Percentiles rank a stretch among this genome's conserved stretches.
phyloP scores from a whole-genome alignment of 345 rosid species.

The Reutealis trisperma region DNA sequence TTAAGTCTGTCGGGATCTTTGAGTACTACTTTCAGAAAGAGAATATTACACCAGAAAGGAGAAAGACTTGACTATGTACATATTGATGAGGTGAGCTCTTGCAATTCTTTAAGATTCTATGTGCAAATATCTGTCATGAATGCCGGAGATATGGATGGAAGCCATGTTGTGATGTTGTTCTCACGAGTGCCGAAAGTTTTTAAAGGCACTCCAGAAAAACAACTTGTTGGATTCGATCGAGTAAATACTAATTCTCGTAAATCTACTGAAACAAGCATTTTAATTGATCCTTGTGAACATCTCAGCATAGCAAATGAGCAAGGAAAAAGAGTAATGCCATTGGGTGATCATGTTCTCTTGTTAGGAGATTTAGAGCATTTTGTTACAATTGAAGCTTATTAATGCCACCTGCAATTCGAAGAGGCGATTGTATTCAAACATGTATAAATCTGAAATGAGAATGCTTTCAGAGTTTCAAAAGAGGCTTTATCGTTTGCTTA shows the following conservation, averaged over 20 bases:
- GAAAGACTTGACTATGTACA: constrained; percentile 33
- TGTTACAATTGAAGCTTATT: constrained; percentile 45
- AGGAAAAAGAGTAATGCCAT: constrained; percentile 58
- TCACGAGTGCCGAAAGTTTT: constrained; percentile 48
- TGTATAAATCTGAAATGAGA: no score
- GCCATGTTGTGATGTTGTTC: constrained; percentile 73
- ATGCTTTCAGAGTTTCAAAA: no score
- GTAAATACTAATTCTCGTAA: constrained; percentile 49
- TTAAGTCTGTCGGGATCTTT: constrained; percentile 41
- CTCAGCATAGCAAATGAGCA: constrained; percentile 56
- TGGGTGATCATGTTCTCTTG: constrained; percentile 60
- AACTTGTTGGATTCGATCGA: constrained; percentile 75
- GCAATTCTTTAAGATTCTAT: constrained; percentile 51
- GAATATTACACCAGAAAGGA: constrained; percentile 37
- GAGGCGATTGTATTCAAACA: neutral
- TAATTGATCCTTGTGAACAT: constrained; percentile 73
- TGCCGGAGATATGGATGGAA: constrained; percentile 65
- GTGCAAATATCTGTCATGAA: constrained; percentile 53
- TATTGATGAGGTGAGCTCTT: constrained; percentile 43
- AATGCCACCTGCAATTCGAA: neutral
- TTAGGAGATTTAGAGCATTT: constrained; percentile 62
- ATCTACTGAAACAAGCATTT: constrained; percentile 46
- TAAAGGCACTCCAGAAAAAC: constrained; percentile 58
- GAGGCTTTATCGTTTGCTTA: no score
- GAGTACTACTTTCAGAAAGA: constrained; percentile 32